phyloP scores from a whole-genome alignment of 306 rosid species.

The Oxytropis ochrocephala region DNA sequence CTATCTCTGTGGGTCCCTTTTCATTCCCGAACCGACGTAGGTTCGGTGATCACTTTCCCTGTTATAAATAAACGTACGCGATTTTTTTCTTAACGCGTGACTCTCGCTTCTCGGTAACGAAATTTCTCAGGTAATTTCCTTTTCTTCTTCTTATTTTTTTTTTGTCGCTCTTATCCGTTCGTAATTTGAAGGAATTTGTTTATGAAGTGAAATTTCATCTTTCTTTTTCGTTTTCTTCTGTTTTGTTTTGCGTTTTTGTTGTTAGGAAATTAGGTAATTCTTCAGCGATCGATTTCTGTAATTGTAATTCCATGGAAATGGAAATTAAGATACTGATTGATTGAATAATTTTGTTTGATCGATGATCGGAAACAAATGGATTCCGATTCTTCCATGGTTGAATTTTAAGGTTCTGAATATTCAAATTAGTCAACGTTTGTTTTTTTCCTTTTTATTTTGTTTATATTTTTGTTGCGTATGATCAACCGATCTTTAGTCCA shows the following conservation, averaged over 20 bases:
- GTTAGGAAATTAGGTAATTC: too few species aligned
- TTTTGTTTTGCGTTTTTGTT: too few species aligned
- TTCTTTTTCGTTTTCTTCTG: not conserved
- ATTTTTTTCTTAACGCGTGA: slow-evolving; percentile 3
- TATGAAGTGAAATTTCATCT: not conserved
- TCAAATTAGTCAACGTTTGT: not conserved
- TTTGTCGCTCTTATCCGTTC: not conserved
- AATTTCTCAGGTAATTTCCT: slow-evolving; percentile 20
- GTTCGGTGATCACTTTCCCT: slow-evolving; percentile 13
- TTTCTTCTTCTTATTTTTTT: not conserved
- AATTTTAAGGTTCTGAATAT: not conserved
- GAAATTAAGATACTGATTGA: too few species aligned
- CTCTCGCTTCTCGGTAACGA: not conserved
- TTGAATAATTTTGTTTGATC: slow-evolving; percentile 2
- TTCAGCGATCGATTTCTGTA: not conserved
- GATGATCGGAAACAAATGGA: not conserved
- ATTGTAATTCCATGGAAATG: not conserved
- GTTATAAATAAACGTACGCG: slow-evolving; percentile 19
- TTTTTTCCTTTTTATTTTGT: not conserved
- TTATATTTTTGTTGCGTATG: not conserved
- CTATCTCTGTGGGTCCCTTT: slow-evolving; percentile 23
- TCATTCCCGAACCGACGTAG: slow-evolving; percentile 22
- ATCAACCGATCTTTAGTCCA: not conserved
- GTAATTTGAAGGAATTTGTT: not conserved
- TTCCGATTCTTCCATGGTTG: not conserved